phyloP scores from a whole-genome alignment of 208 protist species.

The Leishmania arabica region DNA sequence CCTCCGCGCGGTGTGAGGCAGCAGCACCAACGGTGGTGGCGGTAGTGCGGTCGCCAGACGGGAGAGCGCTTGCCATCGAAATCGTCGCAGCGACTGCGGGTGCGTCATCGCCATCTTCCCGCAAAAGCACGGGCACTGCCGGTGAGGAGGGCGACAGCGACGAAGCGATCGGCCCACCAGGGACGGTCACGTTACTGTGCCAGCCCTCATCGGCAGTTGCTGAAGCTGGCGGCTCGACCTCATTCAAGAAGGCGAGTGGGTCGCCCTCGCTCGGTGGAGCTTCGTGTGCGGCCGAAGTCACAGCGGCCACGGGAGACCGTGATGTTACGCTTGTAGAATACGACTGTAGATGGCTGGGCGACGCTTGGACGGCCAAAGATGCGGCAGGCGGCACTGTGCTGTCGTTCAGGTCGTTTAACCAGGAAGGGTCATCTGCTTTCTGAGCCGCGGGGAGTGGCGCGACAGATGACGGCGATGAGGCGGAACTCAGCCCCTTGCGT shows the following conservation, averaged over 20 bases:
- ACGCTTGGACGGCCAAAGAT: not conserved
- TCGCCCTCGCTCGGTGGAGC: not conserved
- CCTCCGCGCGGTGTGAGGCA: not conserved
- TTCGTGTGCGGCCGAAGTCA: not conserved
- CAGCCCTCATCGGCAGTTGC: not conserved
- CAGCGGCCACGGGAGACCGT: not conserved
- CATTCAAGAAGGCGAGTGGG: slow-evolving; percentile 5
- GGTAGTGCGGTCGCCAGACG: not conserved
- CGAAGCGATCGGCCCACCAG: not conserved
- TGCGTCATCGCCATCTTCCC: not conserved
- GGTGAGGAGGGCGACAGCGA: not conserved
- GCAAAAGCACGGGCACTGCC: slow-evolving; percentile 14
- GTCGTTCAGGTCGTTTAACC: slow-evolving; percentile 12
- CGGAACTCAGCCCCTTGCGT: slow-evolving; percentile 16
- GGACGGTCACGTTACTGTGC: not conserved
- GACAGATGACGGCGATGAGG: not conserved
- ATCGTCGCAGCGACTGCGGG: too few relatives aligned
- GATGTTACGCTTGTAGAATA: not conserved
- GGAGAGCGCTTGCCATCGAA: not conserved
- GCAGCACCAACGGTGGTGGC: not conserved
- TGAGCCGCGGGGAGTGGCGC: not conserved
- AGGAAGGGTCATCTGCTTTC: slow-evolving; percentile 8
- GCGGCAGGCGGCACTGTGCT: not conserved
- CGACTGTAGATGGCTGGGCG: not conserved
- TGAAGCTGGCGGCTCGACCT: not conserved